phyloP scores from a whole-genome alignment of 2,329 filamentous ascomycete genomes.

The Ilyonectria robusta region DNA sequence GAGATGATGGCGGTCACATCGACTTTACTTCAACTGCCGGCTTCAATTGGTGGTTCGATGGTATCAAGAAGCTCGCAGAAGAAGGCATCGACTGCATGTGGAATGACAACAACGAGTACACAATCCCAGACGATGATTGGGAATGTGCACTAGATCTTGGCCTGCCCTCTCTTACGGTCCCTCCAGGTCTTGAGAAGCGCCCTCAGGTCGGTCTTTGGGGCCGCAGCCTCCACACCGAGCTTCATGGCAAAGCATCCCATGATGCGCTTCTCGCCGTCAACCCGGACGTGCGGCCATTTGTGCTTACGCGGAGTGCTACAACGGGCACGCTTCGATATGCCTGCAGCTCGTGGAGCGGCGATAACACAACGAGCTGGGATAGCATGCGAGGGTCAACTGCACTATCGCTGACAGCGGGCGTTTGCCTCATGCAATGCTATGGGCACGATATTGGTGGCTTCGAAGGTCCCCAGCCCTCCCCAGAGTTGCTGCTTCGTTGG shows the following conservation, averaged over 20 bases:
- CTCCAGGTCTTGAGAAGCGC: slow-evolving; percentile 53
- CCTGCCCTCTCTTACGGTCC: slow-evolving; percentile 52
- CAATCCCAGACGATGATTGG: slow-evolving; percentile 76
- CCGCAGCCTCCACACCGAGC: slow-evolving; percentile 76
- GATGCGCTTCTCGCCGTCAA: slow-evolving; percentile 73
- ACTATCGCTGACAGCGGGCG: slow-evolving; percentile 76
- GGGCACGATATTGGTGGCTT: slow-evolving; percentile 84
- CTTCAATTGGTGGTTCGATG: slow-evolving; percentile 80
- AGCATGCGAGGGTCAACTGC: slow-evolving; percentile 81
- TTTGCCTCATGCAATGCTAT: slow-evolving; percentile 78
- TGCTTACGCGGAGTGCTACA: slow-evolving; percentile 79
- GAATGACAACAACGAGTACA: slow-evolving; percentile 87
- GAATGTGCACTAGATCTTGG: slow-evolving; percentile 69
- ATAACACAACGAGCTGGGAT: slow-evolving; percentile 82
- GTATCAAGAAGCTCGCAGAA: slow-evolving; percentile 72
- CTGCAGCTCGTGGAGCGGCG: slow-evolving; percentile 81
- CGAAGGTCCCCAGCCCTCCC: slow-evolving; percentile 79
- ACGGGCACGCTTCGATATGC: slow-evolving; percentile 79
- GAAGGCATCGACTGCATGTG: slow-evolving; percentile 81
- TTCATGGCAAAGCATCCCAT: slow-evolving; percentile 79
- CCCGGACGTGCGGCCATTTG: slow-evolving; percentile 74
- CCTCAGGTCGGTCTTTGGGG: slow-evolving; percentile 78
- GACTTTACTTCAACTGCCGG: slow-evolving; percentile 79
- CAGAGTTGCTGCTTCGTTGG: slow-evolving; percentile 81
- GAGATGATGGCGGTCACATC: slow-evolving; percentile 78